Percentiles rank a stretch among this genome's conserved stretches.
Evolutionary conservation across 1,284 basidiomycete genomes (phyloP).

Genomic region (Ustilago curta): DNA sequence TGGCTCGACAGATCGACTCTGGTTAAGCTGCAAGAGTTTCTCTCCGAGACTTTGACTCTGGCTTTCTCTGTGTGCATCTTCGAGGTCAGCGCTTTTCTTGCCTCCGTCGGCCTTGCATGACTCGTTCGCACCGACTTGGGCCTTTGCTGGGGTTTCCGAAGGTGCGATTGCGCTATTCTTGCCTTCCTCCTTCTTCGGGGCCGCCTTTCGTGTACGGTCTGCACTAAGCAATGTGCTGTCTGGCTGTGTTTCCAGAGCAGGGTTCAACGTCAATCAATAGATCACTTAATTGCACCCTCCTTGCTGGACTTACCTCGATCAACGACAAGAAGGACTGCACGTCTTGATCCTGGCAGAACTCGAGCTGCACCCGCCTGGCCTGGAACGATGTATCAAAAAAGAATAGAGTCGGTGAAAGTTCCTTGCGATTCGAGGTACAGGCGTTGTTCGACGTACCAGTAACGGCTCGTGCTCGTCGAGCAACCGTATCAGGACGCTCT

Average conservation of each 20-base stretch:
- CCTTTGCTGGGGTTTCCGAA: neutral
- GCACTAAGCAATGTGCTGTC: slow-evolving; percentile 1
- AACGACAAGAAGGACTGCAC: slow-evolving; percentile 21
- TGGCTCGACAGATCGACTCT: neutral
- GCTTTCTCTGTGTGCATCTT: neutral
- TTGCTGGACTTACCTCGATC: slow-evolving; percentile 26
- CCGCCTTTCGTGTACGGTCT: neutral
- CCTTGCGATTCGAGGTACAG: neutral
- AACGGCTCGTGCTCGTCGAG: slow-evolving; percentile 21
- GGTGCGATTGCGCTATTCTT: neutral
- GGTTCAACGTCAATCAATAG: neutral
- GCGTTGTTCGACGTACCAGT: slow-evolving; percentile 16
- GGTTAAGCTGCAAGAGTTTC: slow-evolving; percentile 15
- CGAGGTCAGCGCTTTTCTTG: neutral
- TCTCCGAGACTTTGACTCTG: slow-evolving; percentile 24
- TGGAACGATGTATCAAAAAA: neutral
- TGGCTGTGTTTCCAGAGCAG: neutral
- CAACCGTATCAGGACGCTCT: slow-evolving; percentile 23
- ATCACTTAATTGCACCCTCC: neutral
- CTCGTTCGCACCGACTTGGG: neutral
- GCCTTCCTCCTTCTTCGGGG: neutral
- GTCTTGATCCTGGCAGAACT: slow-evolving; percentile 29
- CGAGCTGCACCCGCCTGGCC: slow-evolving; percentile 30
- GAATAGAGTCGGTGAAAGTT: neutral
- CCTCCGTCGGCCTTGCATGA: neutral